Evolutionary conservation across 495 filamentous ascomycete species (phyloP).

Genomic region (Penicillium lagena): DNA sequence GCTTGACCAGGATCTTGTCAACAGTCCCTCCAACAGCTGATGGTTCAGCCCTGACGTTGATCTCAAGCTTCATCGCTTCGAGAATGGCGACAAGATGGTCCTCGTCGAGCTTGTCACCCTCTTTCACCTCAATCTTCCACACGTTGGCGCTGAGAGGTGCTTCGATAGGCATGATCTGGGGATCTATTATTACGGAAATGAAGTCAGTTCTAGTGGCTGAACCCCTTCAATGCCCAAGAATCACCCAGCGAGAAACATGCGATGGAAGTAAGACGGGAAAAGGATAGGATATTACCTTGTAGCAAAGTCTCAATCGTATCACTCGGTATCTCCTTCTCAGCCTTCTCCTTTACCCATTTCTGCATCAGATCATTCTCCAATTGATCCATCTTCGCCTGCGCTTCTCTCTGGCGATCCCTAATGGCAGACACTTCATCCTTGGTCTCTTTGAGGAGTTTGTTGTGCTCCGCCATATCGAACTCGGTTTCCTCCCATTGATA

Average conservation of each 20-base stretch:
- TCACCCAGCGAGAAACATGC: slow-evolving; percentile 22
- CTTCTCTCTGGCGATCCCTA: too few relatives aligned
- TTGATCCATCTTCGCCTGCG: too few relatives aligned
- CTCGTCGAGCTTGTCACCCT: slow-evolving; percentile 28
- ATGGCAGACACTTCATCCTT: too few relatives aligned
- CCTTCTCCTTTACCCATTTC: too few relatives aligned
- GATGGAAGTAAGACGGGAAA: too few relatives aligned
- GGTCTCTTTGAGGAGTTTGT: too few relatives aligned
- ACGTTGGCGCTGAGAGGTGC: slow-evolving; percentile 49
- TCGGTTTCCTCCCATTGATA: slow-evolving; percentile 39
- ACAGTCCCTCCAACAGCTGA: too few relatives aligned
- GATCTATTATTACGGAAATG: slow-evolving; percentile 18
- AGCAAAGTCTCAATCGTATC: too few relatives aligned
- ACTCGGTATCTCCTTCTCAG: too few relatives aligned
- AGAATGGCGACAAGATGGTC: slow-evolving; percentile 35
- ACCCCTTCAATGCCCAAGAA: slow-evolving; percentile 15
- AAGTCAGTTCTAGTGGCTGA: background rate
- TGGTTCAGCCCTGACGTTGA: slow-evolving; percentile 18
- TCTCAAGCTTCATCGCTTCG: slow-evolving; percentile 55
- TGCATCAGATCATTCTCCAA: too few relatives aligned
- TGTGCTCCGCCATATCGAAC: slow-evolving; percentile 42
- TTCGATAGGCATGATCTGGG: slow-evolving; percentile 34
- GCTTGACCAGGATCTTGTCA: too few relatives aligned
- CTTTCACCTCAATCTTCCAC: slow-evolving; percentile 48
- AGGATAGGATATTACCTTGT: too few relatives aligned